Evolutionary conservation across 2,329 filamentous ascomycete species (phyloP).

Genomic region (Colletotrichum sp.): DNA sequence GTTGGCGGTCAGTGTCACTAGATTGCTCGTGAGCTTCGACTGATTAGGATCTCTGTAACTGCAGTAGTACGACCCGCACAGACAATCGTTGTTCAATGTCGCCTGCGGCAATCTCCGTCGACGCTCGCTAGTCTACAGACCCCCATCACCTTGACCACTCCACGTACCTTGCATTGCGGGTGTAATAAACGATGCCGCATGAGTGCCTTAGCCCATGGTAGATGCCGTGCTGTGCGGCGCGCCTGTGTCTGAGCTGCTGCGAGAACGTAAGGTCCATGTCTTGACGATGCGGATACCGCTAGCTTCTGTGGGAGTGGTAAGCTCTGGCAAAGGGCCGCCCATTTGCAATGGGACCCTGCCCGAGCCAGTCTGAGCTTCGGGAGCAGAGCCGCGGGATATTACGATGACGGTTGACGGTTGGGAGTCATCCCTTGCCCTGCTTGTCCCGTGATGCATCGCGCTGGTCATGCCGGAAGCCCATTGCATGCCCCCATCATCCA

Average conservation of each 20-base stretch:
- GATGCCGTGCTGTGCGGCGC: conserved; percentile 2
- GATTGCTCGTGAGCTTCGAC: conserved; percentile 6
- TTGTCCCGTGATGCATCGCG: not conserved
- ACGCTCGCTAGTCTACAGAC: not conserved
- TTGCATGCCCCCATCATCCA: not conserved
- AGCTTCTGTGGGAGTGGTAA: not conserved
- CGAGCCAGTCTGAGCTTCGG: conserved; percentile 14
- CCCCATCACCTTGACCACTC: not conserved
- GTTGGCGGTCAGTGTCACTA: conserved; percentile 4
- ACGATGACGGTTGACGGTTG: not conserved
- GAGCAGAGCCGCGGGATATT: conserved; percentile 18
- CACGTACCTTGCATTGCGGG: conserved; percentile 7
- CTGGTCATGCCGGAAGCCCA: not conserved
- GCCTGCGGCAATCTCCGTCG: conserved; percentile 18
- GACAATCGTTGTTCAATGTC: conserved; percentile 5
- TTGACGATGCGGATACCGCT: not conserved
- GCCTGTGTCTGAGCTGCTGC: conserved; percentile 9
- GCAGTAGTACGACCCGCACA: conserved; percentile 7
- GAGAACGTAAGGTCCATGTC: not conserved
- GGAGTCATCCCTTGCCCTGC: not conserved
- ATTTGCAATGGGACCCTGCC: not conserved
- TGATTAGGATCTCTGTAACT: conserved; percentile 2
- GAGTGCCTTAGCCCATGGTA: not conserved
- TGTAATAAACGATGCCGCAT: not conserved
- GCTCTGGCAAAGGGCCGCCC: not conserved